These are phyloP conservation scores for Aspergillus sp. DNA, from an alignment of 2,329 filamentous ascomycete genomes.

Conservation along the genomic window DNA sequence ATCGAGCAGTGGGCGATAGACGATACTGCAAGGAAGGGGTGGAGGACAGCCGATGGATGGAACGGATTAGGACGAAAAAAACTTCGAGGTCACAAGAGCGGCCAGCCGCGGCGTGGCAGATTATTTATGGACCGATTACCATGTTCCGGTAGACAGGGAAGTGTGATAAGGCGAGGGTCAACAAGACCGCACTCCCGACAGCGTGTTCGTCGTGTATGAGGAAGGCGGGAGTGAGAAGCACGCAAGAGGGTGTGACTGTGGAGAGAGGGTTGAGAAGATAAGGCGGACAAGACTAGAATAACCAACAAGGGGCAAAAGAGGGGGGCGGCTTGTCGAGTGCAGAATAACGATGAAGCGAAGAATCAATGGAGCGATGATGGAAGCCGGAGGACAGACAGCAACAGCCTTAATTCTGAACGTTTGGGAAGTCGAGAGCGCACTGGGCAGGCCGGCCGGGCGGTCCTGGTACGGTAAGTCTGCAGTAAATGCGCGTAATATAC, in stretches of 20 bases:
- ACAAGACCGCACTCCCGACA: slow-evolving; percentile 8
- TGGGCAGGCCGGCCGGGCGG: not conserved
- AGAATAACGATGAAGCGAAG: slow-evolving; percentile 1
- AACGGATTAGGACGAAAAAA: slow-evolving; percentile 5
- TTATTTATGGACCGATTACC: slow-evolving; percentile 25
- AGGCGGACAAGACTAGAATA: not conserved
- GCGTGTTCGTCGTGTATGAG: slow-evolving; percentile 10
- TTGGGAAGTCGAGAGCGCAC: not conserved
- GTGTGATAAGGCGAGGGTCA: slow-evolving; percentile 1
- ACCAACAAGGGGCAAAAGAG: not conserved
- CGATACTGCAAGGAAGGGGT: slow-evolving; percentile 9
- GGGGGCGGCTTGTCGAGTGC: not conserved
- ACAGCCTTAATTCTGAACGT: not conserved
- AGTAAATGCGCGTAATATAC: slow-evolving; percentile 1
- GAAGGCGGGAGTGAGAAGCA: slow-evolving; percentile 2
- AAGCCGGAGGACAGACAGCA: not conserved
- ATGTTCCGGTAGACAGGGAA: slow-evolving; percentile 20
- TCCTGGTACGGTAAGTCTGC: not conserved
- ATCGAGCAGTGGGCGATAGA: slow-evolving; percentile 6
- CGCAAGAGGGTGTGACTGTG: slow-evolving; percentile 6
- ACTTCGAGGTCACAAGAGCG: slow-evolving; percentile 15
- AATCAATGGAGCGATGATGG: not conserved
- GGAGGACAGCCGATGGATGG: slow-evolving; percentile 11
- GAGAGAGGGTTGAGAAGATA: not conserved
- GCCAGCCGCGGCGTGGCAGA: slow-evolving; percentile 27